Evolutionary conservation across 2,329 filamentous ascomycete species (phyloP).

Genomic region (Capronia americana): DNA sequence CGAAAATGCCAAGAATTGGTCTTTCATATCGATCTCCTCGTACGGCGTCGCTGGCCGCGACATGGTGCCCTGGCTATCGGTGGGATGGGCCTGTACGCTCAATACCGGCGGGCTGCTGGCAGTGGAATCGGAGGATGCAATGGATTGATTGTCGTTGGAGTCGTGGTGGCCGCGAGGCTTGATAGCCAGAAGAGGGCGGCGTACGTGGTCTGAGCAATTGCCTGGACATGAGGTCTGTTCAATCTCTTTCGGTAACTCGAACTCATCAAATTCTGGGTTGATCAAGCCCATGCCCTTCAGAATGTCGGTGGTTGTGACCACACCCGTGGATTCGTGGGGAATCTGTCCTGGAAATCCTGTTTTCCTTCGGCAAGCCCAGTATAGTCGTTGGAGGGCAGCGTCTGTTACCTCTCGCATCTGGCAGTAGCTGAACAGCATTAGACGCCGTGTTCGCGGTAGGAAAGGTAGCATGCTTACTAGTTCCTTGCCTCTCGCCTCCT

Average conservation of each 20-base stretch:
- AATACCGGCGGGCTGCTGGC: not conserved
- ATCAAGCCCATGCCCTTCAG: conserved; percentile 22
- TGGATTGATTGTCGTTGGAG: not conserved
- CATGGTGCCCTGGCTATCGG: not conserved
- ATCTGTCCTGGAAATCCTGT: conserved; percentile 27
- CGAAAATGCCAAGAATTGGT: not conserved
- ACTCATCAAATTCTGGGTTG: not conserved
- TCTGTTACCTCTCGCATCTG: conserved; percentile 30
- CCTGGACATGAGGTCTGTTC: not conserved
- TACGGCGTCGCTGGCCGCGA: not conserved
- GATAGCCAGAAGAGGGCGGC: not conserved
- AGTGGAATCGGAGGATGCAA: not conserved
- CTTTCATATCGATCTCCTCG: not conserved
- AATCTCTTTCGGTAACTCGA: not conserved
- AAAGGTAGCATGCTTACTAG: conserved; percentile 20
- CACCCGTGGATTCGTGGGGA: conserved; percentile 21
- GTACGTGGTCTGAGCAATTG: not conserved
- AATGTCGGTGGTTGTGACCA: conserved; percentile 23
- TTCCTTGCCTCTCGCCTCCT: conserved; percentile 24
- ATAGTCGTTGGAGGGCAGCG: conserved; percentile 26
- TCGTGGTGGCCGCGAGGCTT: not conserved
- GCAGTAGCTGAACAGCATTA: conserved; percentile 15
- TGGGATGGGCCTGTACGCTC: not conserved
- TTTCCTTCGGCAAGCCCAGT: conserved; percentile 25
- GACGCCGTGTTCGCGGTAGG: not conserved